Evolutionary conservation across 176 grass and related monocot species (phyloP).

Genomic region (Oryza meyeriana): DNA sequence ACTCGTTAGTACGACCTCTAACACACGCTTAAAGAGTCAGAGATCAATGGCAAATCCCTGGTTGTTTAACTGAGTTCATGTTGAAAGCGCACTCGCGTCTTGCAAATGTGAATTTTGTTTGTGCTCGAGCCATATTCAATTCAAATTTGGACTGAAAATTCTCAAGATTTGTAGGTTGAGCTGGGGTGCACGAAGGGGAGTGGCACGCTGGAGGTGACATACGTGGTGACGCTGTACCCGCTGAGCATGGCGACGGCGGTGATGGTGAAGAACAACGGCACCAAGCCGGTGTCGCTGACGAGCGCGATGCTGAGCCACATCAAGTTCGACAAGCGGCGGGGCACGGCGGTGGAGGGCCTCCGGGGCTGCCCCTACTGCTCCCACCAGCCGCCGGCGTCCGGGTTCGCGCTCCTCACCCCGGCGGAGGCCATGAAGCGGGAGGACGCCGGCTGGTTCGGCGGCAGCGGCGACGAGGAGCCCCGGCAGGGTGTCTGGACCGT

Average conservation of each 20-base stretch:
- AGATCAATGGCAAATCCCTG: no score
- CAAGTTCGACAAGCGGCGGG: slow-evolving; percentile 61
- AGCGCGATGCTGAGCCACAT: slow-evolving; percentile 83
- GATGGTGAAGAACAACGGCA: slow-evolving; percentile 73
- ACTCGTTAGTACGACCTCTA: no score
- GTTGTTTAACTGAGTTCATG: no score
- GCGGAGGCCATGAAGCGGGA: slow-evolving; percentile 82
- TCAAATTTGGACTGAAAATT: neutral
- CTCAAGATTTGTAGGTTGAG: slow-evolving; percentile 48
- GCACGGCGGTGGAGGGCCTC: slow-evolving; percentile 72
- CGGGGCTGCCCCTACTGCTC: slow-evolving; percentile 66
- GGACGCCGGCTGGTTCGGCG: slow-evolving; percentile 52
- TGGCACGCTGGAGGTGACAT: slow-evolving; percentile 70
- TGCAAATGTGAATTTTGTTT: neutral
- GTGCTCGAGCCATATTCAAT: neutral
- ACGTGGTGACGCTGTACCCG: slow-evolving; percentile 78
- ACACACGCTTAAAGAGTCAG: no score
- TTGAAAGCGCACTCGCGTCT: no score
- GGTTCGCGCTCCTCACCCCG: slow-evolving; percentile 55
- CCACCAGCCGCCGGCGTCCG: slow-evolving; percentile 54
- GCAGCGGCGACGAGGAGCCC: slow-evolving; percentile 27
- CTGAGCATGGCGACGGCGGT: slow-evolving; percentile 89
- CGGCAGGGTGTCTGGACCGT: slow-evolving; percentile 55
- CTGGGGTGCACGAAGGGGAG: slow-evolving; percentile 65
- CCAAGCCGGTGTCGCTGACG: slow-evolving; percentile 65